Conservation (phyloP, 352 stramenopile species). For the Pythium brachiatum region DNA sequence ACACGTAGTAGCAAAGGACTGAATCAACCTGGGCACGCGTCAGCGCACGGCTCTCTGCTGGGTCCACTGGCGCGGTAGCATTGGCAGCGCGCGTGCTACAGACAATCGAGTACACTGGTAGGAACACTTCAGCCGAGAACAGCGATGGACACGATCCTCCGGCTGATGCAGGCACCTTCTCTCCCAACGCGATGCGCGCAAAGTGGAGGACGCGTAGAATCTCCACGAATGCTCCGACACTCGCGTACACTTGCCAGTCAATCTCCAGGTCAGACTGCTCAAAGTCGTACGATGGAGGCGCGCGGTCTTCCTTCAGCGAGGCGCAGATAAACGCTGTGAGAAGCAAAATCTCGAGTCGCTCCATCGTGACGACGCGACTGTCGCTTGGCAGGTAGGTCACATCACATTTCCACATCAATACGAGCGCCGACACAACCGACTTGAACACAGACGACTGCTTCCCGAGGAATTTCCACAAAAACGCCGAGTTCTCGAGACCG, state of each 20-base stretch:
- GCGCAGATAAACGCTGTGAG: slow-evolving; percentile 51
- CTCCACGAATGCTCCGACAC: slow-evolving; percentile 47
- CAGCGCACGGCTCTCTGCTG: not conserved
- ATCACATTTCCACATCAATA: slow-evolving; percentile 56
- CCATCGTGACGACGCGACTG: slow-evolving; percentile 30
- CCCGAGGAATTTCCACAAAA: slow-evolving; percentile 38
- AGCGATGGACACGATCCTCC: slow-evolving; percentile 35
- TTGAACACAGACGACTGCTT: slow-evolving; percentile 40
- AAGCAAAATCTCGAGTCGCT: slow-evolving; percentile 55
- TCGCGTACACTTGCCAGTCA: slow-evolving; percentile 49
- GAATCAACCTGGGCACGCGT: slow-evolving; percentile 22
- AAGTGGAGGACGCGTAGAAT: slow-evolving; percentile 58
- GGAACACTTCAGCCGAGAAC: slow-evolving; percentile 67
- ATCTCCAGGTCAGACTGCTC: slow-evolving; percentile 37
- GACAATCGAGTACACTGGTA: slow-evolving; percentile 46
- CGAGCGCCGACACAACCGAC: slow-evolving; percentile 51
- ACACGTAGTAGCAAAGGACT: slow-evolving; percentile 23
- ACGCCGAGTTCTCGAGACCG: slow-evolving; percentile 25
- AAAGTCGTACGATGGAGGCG: slow-evolving; percentile 16
- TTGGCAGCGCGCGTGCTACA: not conserved
- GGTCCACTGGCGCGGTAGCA: not conserved
- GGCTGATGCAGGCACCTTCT: slow-evolving; percentile 9
- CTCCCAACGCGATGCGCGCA: slow-evolving; percentile 47
- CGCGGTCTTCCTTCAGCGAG: slow-evolving; percentile 18
- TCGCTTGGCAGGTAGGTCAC: slow-evolving; percentile 26